Base-by-base conservation (phyloP, 176 grass and related monocot genomes). In the Aegilops longissima region DNA sequence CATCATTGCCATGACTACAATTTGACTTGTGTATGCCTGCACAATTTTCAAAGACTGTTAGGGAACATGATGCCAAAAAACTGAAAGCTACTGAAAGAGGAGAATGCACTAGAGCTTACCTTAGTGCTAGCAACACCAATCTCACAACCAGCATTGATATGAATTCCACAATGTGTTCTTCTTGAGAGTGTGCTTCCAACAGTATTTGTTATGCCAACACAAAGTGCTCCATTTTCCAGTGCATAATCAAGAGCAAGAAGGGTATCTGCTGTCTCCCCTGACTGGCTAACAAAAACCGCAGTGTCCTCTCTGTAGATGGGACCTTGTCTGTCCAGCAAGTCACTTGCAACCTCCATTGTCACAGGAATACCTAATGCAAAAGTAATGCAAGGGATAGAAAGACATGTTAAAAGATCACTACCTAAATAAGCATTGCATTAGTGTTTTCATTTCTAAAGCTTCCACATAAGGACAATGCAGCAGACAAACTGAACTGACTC, bases 121-220 rank as follows among this genome's bases (percentile, higher is more conserved):
- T 98, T 98, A 24, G 96, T 98, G 73, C 96, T 98, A 59, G 96
- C 96, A 92, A 98, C 96, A 66, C 93, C 96, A 79, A 98, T 98
- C 76, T 98, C 96, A 87, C 93, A 96, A 58, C 93, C 96, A 76
- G 96, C 96, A 86, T 98, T 98, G 39, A 98, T 90, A 86, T 98
- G 96, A 89, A 98, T 85, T 67, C 93, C 96, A 6, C 96, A 98
- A 44, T 98, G 92, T 77, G 96, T 98, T 94, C 87, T 94, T 78
- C 96, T 93, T 47, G 93, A 92, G 31, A 98, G 84, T 86, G 93
- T 96, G 83, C 92, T 94, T 70, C 96, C 96, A 66, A 98, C 96
- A 72, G 96, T 98, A 84, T 98, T 98, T 81, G 96, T 98, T 80
- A 96, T 88, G 70, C 96, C 96, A 84, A 98, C 92, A 86, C 96